phyloP scores from a whole-genome alignment of 192 early-diverging fungal genomes.

The Pilaira anomala region DNA sequence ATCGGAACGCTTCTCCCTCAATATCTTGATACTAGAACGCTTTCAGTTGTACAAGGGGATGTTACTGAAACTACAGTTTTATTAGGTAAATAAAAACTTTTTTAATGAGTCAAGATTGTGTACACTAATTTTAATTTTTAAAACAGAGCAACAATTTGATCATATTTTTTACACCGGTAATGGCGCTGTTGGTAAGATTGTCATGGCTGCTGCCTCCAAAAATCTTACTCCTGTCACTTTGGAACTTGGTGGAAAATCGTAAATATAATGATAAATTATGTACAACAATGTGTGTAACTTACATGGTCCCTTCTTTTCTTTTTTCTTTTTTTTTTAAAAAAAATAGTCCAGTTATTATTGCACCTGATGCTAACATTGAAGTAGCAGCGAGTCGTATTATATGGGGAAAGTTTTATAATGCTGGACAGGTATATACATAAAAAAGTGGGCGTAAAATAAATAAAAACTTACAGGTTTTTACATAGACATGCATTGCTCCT shows the following conservation, averaged over 20 bases:
- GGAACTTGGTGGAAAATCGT: conserved; percentile 86
- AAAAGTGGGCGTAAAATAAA: neutral
- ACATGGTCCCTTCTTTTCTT: neutral
- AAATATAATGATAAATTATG: neutral
- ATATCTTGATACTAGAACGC: conserved; percentile 68
- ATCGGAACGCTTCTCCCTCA: conserved; percentile 62
- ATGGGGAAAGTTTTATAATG: conserved; percentile 79
- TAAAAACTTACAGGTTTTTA: neutral
- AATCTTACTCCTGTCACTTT: conserved; percentile 77
- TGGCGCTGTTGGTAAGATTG: conserved; percentile 69
- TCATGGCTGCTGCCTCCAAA: conserved; percentile 74
- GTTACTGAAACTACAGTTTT: conserved; percentile 66
- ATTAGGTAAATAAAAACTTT: conserved; percentile 50
- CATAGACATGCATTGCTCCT: conserved; percentile 78
- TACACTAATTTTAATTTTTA: neutral
- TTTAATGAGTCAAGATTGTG: conserved; percentile 48
- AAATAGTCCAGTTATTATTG: conserved; percentile 51
- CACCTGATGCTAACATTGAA: conserved; percentile 54
- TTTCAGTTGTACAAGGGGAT: conserved; percentile 74
- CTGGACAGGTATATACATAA: conserved; percentile 62
- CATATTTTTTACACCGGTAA: conserved; percentile 90
- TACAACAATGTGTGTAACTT: too few species aligned
- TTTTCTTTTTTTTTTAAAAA: neutral
- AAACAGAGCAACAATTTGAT: conserved; percentile 62
- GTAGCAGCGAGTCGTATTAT: conserved; percentile 66